A percentile compares a stretch with the other conserved stretches of the same genome.
Conservation (phyloP, 192 early-diverging fungal genomes). For the Chytriomyces sp. region DNA sequence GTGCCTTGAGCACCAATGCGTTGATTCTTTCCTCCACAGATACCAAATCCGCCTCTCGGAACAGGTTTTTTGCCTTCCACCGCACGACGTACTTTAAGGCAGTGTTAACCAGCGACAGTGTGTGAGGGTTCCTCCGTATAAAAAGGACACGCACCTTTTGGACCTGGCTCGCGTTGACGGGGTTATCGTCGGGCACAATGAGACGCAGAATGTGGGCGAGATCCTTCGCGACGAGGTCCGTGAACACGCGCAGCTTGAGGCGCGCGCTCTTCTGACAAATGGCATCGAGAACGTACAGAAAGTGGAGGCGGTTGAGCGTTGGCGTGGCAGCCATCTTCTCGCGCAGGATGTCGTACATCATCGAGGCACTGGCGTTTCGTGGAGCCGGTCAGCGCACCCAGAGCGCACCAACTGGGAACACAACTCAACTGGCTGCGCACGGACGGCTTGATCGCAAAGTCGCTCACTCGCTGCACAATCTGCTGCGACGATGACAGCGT, state of each 20-base stretch:
- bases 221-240: conserved; percentile 39
- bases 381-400: background rate
- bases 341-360: conserved; percentile 48
- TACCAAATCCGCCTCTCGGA: background rate
- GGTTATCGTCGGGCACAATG: conserved; percentile 41
- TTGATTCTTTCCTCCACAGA: background rate
- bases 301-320: conserved; percentile 47
- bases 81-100: background rate
- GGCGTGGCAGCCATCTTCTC: conserved; percentile 47
- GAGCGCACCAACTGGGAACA: background rate
- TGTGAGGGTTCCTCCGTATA: background rate
- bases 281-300: conserved; percentile 50
- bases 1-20: background rate
- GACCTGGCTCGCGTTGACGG: conserved; percentile 16
- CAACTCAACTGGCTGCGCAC: background rate
- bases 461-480: conserved; percentile 42
- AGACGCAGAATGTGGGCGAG: conserved; percentile 31
- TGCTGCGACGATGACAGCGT: conserved; percentile 48
- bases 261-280: conserved; percentile 34
- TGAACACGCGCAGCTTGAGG: conserved; percentile 23
- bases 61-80: background rate
- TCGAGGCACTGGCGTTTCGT: conserved; percentile 34
- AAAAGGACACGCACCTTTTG: background rate
- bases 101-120: background rate
- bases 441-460: conserved; percentile 41